Percentiles rank a stretch among this genome's conserved stretches.
These are phyloP conservation scores for Conticribra guillardii DNA, from an alignment of 108 stramenopile species.

Conservation along the genomic window DNA sequence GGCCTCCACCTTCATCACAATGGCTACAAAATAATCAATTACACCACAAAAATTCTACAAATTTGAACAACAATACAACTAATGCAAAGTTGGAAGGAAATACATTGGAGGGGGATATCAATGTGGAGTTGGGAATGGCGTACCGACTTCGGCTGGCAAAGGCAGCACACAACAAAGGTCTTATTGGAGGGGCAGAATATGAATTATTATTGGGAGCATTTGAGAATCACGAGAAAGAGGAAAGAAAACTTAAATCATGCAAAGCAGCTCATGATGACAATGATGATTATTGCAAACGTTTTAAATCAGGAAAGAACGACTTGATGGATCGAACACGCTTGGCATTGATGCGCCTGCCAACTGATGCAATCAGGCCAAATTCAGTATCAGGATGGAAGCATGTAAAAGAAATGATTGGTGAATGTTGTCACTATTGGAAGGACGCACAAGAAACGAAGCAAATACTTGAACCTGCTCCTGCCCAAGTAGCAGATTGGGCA, in stretches of 20 bases:
- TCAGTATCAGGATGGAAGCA: conserved; percentile 29
- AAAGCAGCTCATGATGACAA: no score
- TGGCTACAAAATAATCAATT: background rate
- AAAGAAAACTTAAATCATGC: no score
- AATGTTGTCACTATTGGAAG: conserved; percentile 21
- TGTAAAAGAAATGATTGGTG: conserved; percentile 21
- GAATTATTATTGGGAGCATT: conserved; percentile 22
- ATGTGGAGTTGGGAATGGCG: conserved; percentile 20
- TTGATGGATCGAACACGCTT: conserved; percentile 38
- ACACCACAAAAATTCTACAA: no score
- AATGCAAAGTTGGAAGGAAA: background rate
- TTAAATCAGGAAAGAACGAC: no score
- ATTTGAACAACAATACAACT: background rate
- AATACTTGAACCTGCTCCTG: no score
- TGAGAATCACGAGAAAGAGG: background rate
- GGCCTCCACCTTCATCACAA: conserved; percentile 3
- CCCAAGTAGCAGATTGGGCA: conserved; percentile 33
- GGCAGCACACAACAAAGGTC: conserved; percentile 21
- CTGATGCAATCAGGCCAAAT: conserved; percentile 14
- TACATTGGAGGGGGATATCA: background rate
- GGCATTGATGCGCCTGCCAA: conserved; percentile 33
- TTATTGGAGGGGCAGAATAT: conserved; percentile 31
- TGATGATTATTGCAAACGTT: no score
- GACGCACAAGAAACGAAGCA: no score
- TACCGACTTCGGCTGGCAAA: conserved; percentile 36